A percentile compares a stretch with the other conserved stretches of the same genome.
Conservation (phyloP, 2,329 filamentous ascomycete species). For the Xylariales sp. region DNA sequence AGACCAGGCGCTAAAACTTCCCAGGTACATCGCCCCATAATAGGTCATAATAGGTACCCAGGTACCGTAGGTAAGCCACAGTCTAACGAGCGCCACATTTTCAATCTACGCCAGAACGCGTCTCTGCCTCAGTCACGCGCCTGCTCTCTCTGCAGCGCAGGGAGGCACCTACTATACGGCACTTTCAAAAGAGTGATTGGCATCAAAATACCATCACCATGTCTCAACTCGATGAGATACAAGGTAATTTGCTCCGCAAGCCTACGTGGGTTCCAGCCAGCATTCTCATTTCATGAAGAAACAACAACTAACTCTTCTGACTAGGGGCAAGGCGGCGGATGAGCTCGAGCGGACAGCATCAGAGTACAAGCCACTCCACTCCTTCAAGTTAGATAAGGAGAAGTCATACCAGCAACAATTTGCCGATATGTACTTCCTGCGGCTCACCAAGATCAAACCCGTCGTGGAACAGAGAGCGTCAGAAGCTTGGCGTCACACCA, state of each 20-base stretch:
- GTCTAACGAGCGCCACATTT: conserved; percentile 37
- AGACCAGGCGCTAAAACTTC: too few relatives aligned
- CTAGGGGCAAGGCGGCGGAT: conserved; percentile 53
- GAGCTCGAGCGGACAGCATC: conserved; percentile 64
- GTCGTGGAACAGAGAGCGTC: conserved; percentile 79
- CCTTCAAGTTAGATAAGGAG: conserved; percentile 77
- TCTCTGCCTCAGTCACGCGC: conserved; percentile 36
- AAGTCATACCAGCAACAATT: conserved; percentile 93
- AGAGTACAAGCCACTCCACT: conserved; percentile 78
- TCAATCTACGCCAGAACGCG: conserved; percentile 54
- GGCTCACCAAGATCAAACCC: conserved; percentile 87
- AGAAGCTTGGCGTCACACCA: conserved; percentile 81
- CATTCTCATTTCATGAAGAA: conserved; percentile 6
- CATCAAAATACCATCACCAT: conserved; percentile 47
- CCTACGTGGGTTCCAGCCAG: conserved; percentile 57
- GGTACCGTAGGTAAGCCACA: conserved; percentile 22
- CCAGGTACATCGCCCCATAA: too few relatives aligned
- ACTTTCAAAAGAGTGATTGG: not conserved
- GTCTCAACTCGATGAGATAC: conserved; percentile 58
- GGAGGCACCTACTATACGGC: conserved; percentile 12
- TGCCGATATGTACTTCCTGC: conserved; percentile 96
- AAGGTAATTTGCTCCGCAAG: conserved; percentile 58
- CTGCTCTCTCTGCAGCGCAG: conserved; percentile 11
- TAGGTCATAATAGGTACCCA: too few relatives aligned
- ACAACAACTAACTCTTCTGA: conserved; percentile 41